Evolutionary conservation across 768 basidiomycete genomes (phyloP).

Genomic region (Cystofilobasidium capitatum): DNA sequence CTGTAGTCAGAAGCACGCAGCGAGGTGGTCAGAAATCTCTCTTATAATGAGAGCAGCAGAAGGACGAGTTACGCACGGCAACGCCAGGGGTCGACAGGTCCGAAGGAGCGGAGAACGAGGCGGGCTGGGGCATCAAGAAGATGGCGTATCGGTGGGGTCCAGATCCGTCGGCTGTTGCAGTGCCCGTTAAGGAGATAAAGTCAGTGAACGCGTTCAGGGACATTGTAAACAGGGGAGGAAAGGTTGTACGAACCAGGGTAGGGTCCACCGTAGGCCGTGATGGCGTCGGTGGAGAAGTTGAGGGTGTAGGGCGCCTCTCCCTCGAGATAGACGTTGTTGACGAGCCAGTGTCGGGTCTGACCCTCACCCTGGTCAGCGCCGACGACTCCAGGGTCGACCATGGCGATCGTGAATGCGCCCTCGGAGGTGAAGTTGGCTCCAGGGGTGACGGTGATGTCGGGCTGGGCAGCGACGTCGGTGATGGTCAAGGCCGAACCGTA

Average conservation of each 20-base stretch:
- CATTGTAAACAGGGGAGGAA: neutral
- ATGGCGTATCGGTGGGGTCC: constrained; percentile 70
- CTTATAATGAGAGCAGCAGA: too few species aligned
- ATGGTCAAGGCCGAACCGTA: constrained; percentile 54
- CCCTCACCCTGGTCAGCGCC: constrained; percentile 52
- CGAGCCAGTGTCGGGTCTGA: constrained; percentile 67
- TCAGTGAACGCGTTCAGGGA: neutral
- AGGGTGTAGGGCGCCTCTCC: constrained; percentile 31
- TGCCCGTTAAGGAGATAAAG: constrained; percentile 35
- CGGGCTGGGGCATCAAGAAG: constrained; percentile 56
- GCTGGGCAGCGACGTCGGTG: constrained; percentile 44
- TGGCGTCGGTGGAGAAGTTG: constrained; percentile 33
- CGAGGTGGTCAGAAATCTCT: neutral
- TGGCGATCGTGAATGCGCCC: constrained; percentile 52
- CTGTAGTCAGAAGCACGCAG: constrained; percentile 19
- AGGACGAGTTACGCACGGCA: constrained; percentile 3
- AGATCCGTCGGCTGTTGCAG: constrained; percentile 52
- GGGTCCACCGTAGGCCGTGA: constrained; percentile 32
- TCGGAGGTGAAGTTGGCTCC: constrained; percentile 48
- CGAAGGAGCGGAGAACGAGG: constrained; percentile 53
- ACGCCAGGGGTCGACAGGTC: constrained; percentile 48
- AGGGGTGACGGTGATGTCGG: constrained; percentile 3
- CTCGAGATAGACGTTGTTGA: constrained; percentile 49
- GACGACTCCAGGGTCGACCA: constrained; percentile 65
- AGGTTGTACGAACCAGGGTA: constrained; percentile 14